Percentiles rank a stretch among this genome's conserved stretches.
phyloP scores from a whole-genome alignment of 169 alveolate species.

The Perkinsus olseni region DNA sequence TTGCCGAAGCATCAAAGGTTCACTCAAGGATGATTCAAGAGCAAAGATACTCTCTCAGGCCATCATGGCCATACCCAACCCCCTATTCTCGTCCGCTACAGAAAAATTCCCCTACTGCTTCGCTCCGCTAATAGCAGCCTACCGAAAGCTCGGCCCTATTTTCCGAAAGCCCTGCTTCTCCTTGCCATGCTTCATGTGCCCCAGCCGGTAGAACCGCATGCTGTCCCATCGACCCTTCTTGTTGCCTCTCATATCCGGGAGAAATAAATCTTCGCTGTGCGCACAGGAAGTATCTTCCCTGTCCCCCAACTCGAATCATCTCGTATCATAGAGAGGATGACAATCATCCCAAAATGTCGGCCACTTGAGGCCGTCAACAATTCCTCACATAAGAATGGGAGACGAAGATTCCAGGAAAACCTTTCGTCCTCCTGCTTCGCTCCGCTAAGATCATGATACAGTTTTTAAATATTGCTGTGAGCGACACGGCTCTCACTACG shows the following conservation, averaged over 20 bases:
- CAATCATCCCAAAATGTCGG: too few relatives aligned
- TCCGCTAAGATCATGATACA: too few relatives aligned
- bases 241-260: neutral
- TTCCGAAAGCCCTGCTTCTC: neutral
- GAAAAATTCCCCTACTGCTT: neutral
- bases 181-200: neutral
- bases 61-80: too few relatives aligned
- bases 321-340: neutral
- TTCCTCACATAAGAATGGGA: too few relatives aligned
- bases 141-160: neutral
- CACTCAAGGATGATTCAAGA: too few relatives aligned
- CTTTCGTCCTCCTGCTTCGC: too few relatives aligned
- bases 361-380: too few relatives aligned
- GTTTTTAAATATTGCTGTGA: too few relatives aligned
- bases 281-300: neutral
- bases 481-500: too few relatives aligned
- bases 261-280: neutral
- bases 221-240: neutral
- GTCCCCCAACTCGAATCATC: neutral
- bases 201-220: neutral
- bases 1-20: too few relatives aligned
- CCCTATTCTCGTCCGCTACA: neutral
- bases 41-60: too few relatives aligned
- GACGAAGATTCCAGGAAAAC: too few relatives aligned
- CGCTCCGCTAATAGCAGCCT: neutral